Conservation (phyloP, 495 filamentous ascomycete species). For the Xanthoparmelia taractica region DNA sequence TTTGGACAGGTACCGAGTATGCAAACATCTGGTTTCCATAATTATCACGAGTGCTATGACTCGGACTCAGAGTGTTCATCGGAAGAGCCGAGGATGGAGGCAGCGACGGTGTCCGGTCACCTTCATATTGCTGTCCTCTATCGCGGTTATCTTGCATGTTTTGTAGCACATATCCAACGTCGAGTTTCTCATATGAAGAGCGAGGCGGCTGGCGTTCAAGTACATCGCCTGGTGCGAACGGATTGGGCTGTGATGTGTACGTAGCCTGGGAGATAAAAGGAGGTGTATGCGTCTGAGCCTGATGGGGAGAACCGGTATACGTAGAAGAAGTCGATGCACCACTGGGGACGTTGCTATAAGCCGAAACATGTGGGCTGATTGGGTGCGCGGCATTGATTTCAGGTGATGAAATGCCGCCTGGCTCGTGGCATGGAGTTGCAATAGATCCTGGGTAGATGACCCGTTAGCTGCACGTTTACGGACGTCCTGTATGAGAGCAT, state of each 20-base stretch:
- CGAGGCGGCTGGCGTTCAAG: slow-evolving; percentile 52
- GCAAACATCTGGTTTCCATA: slow-evolving; percentile 23
- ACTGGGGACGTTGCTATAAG: slow-evolving; percentile 2
- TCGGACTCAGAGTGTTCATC: slow-evolving; percentile 17
- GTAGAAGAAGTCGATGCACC: slow-evolving; percentile 19
- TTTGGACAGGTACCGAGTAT: slow-evolving; percentile 47
- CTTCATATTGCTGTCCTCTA: slow-evolving; percentile 10
- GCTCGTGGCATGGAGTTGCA: slow-evolving; percentile 3
- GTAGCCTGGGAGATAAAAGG: slow-evolving; percentile 13
- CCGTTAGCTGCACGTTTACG: not conserved
- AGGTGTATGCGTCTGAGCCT: slow-evolving; percentile 13
- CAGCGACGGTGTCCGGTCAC: slow-evolving; percentile 15
- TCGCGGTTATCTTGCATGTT: slow-evolving; percentile 16
- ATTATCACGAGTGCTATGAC: slow-evolving; percentile 5
- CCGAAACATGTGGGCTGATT: not conserved
- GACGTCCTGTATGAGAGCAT: not conserved
- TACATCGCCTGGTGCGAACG: slow-evolving; percentile 15
- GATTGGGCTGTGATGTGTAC: slow-evolving; percentile 11
- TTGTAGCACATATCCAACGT: slow-evolving; percentile 61
- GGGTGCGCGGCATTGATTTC: not conserved
- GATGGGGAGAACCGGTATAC: slow-evolving; percentile 19
- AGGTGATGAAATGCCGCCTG: slow-evolving; percentile 2
- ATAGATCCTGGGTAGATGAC: not conserved
- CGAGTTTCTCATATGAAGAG: slow-evolving; percentile 46
- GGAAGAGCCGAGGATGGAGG: slow-evolving; percentile 7